Base-by-base conservation (phyloP, 2,329 filamentous ascomycete genomes). In the Cladorrhinum sp. region DNA sequence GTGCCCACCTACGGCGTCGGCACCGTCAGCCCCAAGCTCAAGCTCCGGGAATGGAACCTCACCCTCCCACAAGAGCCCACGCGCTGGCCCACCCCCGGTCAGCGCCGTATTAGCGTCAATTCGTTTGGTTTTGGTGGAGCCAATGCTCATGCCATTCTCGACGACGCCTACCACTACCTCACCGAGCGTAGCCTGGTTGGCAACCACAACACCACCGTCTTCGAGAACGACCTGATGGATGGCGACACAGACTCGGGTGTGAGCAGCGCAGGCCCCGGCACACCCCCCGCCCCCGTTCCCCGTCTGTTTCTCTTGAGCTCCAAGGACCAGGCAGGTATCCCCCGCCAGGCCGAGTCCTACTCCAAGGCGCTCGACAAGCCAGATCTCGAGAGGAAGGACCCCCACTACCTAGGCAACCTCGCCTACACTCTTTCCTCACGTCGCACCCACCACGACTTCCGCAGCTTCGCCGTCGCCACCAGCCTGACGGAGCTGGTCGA, bases 41-140 rank as follows among this genome's bases (percentile, higher is more conserved):
- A 69, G 12, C 57, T 62, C 0, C 64, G 68, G 5, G 67, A 67
- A 16, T 66, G 67, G 50, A 62, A 70, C 27, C 63, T 69, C 6
- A 52, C 60, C 38, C 66, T 73, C 58, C 54, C 64, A 1, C 60
- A 60, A 0, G 24, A 57, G 12, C 24, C 45, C 12, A 41, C n/a
- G 7, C 27, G 45, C 4, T 63, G 55, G 55, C 58, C 61, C 20
- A 36, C 38, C 8, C 22, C 20, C 5, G 53, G 52, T 13, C 20
- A 38, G 16, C 48, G 59, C 25, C 58, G 60, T 2, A 45, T 52
- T 18, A 58, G 53, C 25, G 45, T 64, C 51, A 65, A 63, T 56
- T 59, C 55, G 2, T 65, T 65, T 25, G 63, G 61, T 3, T 60
- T 54, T 10, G 60, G 61, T 6, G 63, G 63, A 7, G 51, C 61